Evolutionary conservation across 257 asterid species (phyloP).

Genomic region (Solanum clarkiae): DNA sequence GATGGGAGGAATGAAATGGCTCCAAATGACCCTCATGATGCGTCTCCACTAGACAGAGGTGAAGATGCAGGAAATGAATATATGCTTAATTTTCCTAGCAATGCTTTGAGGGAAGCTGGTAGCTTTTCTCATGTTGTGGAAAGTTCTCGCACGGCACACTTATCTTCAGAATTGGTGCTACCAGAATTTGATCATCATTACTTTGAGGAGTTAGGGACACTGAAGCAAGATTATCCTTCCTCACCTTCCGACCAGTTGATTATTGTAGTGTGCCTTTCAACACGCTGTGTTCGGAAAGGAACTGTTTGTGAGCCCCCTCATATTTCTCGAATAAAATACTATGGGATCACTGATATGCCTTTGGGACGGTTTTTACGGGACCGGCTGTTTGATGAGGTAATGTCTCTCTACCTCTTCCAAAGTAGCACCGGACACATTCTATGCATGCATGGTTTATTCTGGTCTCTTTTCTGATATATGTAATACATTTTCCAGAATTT

Average conservation of each 20-base stretch:
- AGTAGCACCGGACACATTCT: background rate
- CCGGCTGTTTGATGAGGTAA: constrained; percentile 85
- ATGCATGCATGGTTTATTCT: background rate
- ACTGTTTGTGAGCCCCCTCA: constrained; percentile 89
- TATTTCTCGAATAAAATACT: constrained; percentile 78
- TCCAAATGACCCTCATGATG: background rate
- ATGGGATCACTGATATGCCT: constrained; percentile 83
- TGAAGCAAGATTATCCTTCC: constrained; percentile 70
- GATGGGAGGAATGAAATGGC: background rate
- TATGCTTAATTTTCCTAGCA: background rate
- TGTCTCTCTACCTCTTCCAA: constrained; percentile 7
- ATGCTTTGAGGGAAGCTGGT: constrained; percentile 9
- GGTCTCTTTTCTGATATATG: background rate
- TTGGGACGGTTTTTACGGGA: constrained; percentile 88
- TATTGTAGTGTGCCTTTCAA: constrained; percentile 77
- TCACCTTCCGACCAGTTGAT: constrained; percentile 86
- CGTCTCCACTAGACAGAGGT: background rate
- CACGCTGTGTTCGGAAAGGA: constrained; percentile 92
- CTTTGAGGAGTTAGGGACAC: constrained; percentile 31
- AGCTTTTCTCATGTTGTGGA: constrained; percentile 8
- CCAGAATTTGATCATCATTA: background rate
- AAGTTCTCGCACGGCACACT: background rate
- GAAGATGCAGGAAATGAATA: background rate
- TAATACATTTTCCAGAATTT: constrained; percentile 35
- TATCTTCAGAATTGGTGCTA: background rate